Evolutionary conservation across 179 eudicot genomes (phyloP).

Genomic region (Drosera spatulata): DNA sequence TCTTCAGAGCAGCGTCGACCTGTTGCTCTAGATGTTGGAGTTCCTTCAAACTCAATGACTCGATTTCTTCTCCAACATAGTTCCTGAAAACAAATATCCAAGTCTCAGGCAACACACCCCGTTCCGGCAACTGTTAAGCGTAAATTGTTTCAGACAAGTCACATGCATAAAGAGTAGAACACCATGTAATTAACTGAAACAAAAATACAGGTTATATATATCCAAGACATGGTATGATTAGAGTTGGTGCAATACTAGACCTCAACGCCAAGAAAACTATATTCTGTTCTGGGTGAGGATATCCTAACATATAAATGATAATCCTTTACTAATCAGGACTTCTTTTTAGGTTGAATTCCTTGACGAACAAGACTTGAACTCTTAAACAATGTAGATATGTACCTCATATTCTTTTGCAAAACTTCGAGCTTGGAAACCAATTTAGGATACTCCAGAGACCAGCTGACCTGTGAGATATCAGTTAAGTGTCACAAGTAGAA

Average conservation of each 20-base stretch:
- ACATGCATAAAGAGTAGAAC: not conserved
- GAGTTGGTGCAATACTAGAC: no score
- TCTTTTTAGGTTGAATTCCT: no score
- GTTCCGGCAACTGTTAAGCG: not conserved
- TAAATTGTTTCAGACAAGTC: not conserved
- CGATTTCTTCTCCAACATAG: constrained; percentile 66
- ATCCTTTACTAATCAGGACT: no score
- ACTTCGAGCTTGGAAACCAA: constrained; percentile 52
- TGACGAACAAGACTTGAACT: no score
- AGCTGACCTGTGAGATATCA: constrained; percentile 26
- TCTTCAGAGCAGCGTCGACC: constrained; percentile 61
- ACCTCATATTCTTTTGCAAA: constrained; percentile 81
- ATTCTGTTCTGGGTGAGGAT: no score
- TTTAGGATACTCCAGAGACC: constrained; percentile 58
- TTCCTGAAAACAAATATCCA: constrained; percentile 25
- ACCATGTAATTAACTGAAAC: no score
- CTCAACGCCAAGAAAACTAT: no score
- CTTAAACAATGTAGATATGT: not conserved
- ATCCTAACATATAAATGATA: no score
- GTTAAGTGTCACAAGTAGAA: no score
- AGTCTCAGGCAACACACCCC: not conserved
- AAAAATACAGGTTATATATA: no score
- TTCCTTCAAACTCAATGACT: constrained; percentile 52
- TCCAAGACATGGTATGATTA: no score
- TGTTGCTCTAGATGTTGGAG: constrained; percentile 78